phyloP scores from a whole-genome alignment of 352 stramenopile genomes.

The Phytophthora litchii region DNA sequence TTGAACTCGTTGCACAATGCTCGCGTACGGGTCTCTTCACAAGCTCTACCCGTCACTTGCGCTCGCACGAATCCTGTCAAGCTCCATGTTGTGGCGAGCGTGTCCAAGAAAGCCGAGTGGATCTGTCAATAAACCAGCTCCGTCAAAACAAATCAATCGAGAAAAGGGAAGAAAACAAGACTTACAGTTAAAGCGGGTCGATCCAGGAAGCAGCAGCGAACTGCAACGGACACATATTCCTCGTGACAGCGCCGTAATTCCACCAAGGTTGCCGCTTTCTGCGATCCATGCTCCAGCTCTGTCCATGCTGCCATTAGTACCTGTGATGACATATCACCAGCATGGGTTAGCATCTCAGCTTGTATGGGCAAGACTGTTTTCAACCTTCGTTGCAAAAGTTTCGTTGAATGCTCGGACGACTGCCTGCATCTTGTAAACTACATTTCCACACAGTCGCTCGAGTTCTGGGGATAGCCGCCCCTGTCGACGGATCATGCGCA shows the following conservation, averaged over 20 bases:
- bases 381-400: constrained; percentile 50
- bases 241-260: constrained; percentile 45
- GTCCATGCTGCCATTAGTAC: constrained; percentile 49
- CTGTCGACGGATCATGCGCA: constrained; percentile 35
- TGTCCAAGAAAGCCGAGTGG: constrained; percentile 29
- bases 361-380: not conserved
- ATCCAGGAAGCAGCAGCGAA: constrained; percentile 54
- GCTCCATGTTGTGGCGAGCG: constrained; percentile 35
- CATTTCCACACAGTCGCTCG: constrained; percentile 34
- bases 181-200: constrained; percentile 28
- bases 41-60: constrained; percentile 22
- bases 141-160: constrained; percentile 8
- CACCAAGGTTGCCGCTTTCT: constrained; percentile 30
- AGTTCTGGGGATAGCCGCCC: constrained; percentile 9
- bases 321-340: constrained; percentile 24
- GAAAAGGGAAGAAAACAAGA: not conserved
- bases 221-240: constrained; percentile 37
- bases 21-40: constrained; percentile 17
- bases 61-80: constrained; percentile 41
- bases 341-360: not conserved
- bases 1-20: constrained; percentile 37
- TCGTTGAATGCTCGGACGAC: constrained; percentile 55
- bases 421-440: constrained; percentile 50
- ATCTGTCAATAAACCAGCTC: constrained; percentile 29
- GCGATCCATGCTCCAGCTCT: constrained; percentile 27